Conservation (phyloP, 768 basidiomycete species). For the Amanita pallidorosea region DNA sequence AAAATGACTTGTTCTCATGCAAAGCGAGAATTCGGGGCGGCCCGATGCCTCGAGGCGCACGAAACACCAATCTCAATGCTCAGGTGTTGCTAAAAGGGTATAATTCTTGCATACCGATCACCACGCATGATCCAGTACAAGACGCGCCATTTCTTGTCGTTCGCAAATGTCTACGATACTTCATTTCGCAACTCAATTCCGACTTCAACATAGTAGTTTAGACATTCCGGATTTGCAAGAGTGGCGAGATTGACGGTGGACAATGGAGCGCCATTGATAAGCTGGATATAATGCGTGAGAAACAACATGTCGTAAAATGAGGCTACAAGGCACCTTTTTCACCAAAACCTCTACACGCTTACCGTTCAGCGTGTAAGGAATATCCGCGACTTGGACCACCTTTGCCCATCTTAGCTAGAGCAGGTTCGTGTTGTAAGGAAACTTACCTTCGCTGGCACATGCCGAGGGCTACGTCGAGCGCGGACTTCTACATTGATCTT, state of each 20-base stretch:
- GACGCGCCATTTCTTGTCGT: background rate
- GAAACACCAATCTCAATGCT: slow-evolving; percentile 9
- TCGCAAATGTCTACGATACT: background rate
- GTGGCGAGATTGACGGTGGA: slow-evolving; percentile 63
- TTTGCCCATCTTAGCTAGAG: slow-evolving; percentile 15
- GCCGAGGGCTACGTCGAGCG: slow-evolving; percentile 52
- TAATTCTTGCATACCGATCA: background rate
- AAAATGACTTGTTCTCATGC: slow-evolving; percentile 10
- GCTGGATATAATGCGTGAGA: slow-evolving; percentile 26
- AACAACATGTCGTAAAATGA: background rate
- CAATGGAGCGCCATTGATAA: slow-evolving; percentile 69
- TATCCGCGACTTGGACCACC: slow-evolving; percentile 61
- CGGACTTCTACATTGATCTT: slow-evolving; percentile 55
- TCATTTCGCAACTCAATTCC: slow-evolving; percentile 42
- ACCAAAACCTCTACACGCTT: slow-evolving; percentile 75
- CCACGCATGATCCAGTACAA: background rate
- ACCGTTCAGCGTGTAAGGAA: slow-evolving; percentile 74
- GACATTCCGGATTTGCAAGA: slow-evolving; percentile 62
- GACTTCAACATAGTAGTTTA: slow-evolving; percentile 47
- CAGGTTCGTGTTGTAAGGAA: slow-evolving; percentile 4
- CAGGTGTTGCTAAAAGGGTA: background rate
- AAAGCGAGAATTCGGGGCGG: background rate
- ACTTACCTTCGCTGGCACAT: slow-evolving; percentile 65
- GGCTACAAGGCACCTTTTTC: slow-evolving; percentile 42
- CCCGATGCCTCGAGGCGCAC: slow-evolving; percentile 8